Base-by-base conservation (phyloP, 1,139 yeast genomes). In the Yamadazyma diospyri region DNA sequence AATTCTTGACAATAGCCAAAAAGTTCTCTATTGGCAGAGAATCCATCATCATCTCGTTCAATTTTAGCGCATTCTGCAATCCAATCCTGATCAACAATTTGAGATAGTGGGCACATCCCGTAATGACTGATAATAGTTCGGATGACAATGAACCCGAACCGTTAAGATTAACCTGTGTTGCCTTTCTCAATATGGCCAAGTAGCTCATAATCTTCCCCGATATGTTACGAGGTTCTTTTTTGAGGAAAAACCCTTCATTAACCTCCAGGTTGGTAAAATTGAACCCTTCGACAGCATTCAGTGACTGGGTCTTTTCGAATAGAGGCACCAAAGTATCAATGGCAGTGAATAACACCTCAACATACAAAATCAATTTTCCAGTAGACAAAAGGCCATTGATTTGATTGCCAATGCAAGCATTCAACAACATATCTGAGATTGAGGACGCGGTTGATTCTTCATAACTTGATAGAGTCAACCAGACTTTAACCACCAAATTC, bases 391-490 rank as follows among this genome's bases (percentile, higher is more conserved):
- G 64, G 1, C 97, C 96, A 31, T 73, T 75, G 10, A 64, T 53
- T 47, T 81, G 88, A 46, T 84, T 78, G 22, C 85, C 86, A 12
- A 79, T 76, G 24, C 95, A 82, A 4, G 96, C 89, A 46, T 74
- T 74, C 42, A 88, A 83, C 30, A 94, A 72, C 97, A 94, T 89
- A 46, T 87, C 94, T 4, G 95, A 84, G 20, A 94, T 87, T 50
- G 89, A 81, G 1, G 88, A 76, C 0, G 97, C 98, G 2, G 95
- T 76, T n/a, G 81, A 78, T 54, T 89, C 97, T 59, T 94, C 98
- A 55, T 78, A 94, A 20, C 83, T 86, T 33, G 94, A 87, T 22
- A 94, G 65, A 0, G 86, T 81, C 15, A 86, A 70, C 98, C 98
- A 94, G 27, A 92, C 84, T 20, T 78, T 78, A 61, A 83, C 74